Conservation (phyloP, 2,329 filamentous ascomycete species). For the Aspergillus latus region DNA sequence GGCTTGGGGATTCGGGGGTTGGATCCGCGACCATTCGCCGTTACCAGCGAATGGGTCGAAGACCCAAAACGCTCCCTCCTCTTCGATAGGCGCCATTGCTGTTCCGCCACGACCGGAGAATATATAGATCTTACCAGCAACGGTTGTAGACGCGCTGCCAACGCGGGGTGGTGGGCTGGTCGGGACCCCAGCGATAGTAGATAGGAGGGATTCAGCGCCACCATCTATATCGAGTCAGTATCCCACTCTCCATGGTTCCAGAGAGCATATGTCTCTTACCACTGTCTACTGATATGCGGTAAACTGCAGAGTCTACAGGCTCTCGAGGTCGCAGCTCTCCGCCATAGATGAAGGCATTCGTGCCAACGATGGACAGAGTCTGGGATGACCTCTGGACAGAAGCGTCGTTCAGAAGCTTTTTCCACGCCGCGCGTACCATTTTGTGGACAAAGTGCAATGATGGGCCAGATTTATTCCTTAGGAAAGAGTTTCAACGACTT, state of each 20-base stretch:
- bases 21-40: conserved; percentile 60
- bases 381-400: conserved; percentile 66
- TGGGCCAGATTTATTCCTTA: background rate
- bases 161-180: conserved; percentile 62
- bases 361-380: conserved; percentile 60
- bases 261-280: conserved; percentile 12
- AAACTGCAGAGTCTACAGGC: conserved; percentile 71
- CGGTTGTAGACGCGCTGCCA: conserved; percentile 68
- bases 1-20: conserved; percentile 51
- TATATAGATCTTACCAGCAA: conserved; percentile 71
- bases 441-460: background rate
- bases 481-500: too few relatives aligned
- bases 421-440: conserved; percentile 21
- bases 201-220: conserved; percentile 1
- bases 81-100: conserved; percentile 70
- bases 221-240: background rate
- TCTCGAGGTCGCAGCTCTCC: conserved; percentile 68
- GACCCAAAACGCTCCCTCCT: conserved; percentile 72
- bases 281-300: conserved; percentile 57
- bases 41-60: conserved; percentile 64
- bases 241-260: background rate
- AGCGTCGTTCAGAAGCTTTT: conserved; percentile 24
- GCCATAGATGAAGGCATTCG: conserved; percentile 70
- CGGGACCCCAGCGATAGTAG: conserved; percentile 29
- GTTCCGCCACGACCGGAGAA: conserved; percentile 75